Conservation (phyloP, 2,329 filamentous ascomycete species). For the Diaporthe eres region DNA sequence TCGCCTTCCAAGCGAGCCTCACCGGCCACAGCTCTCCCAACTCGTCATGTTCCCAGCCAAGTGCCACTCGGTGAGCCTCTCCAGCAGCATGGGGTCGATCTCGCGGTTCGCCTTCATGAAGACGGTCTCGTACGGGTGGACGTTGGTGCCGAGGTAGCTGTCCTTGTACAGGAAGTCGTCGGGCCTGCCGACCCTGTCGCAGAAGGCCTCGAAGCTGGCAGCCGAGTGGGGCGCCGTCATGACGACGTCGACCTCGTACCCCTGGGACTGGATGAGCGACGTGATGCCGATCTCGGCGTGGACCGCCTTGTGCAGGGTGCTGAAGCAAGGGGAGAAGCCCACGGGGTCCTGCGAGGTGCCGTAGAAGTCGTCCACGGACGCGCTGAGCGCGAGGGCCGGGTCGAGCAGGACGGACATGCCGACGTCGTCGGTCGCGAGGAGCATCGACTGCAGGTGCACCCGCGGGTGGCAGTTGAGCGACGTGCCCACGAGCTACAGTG, state of each 20-base stretch:
- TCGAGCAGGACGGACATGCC: conserved; percentile 52
- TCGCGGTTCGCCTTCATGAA: conserved; percentile 54
- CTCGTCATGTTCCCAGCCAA: conserved; percentile 45
- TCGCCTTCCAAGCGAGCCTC: background rate
- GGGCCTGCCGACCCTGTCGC: conserved; percentile 26
- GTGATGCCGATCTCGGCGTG: conserved; percentile 49
- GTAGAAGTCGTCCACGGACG: conserved; percentile 43
- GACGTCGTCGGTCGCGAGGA: conserved; percentile 51
- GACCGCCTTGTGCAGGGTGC: conserved; percentile 45
- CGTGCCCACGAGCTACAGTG: conserved; percentile 52
- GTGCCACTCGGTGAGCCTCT: conserved; percentile 52
- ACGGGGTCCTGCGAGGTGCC: conserved; percentile 45
- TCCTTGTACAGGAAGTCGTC: conserved; percentile 48
- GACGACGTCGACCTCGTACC: conserved; percentile 50
- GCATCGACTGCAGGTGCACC: conserved; percentile 52
- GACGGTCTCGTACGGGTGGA: conserved; percentile 56
- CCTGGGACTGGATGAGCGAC: conserved; percentile 45
- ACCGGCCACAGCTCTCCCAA: conserved; percentile 46
- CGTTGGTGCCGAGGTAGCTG: conserved; percentile 50
- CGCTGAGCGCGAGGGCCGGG: conserved; percentile 44
- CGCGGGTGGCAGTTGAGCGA: conserved; percentile 51
- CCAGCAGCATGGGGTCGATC: conserved; percentile 48
- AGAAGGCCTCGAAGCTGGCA: conserved; percentile 37
- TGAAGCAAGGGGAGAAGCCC: conserved; percentile 48
- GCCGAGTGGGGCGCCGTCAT: conserved; percentile 49